Evolutionary conservation across 202 grass and related monocot species (phyloP).

Genomic region (Hordeum pubiflorum): DNA sequence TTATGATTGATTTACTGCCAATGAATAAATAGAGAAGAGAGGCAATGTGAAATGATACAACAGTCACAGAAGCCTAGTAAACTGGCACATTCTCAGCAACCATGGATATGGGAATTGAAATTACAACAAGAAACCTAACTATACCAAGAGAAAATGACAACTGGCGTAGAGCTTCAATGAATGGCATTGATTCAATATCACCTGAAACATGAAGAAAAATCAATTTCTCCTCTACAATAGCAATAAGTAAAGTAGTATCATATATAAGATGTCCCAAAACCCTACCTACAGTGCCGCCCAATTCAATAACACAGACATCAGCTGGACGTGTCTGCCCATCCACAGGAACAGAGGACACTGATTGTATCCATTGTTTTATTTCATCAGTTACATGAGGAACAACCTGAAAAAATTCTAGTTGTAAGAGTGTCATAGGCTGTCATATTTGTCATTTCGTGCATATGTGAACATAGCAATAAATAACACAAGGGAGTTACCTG

Average conservation of each 20-base stretch:
- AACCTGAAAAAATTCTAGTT: slow-evolving; percentile 45
- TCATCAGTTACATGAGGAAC: slow-evolving; percentile 96
- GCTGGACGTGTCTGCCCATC: slow-evolving; percentile 61
- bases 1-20: not conserved
- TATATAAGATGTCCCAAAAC: not conserved
- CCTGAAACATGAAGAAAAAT: slow-evolving; percentile 45
- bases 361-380: slow-evolving; percentile 94
- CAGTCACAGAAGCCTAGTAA: not conserved
- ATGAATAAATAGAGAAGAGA: slow-evolving; percentile 4
- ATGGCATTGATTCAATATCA: slow-evolving; percentile 99
- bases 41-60: not conserved
- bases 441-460: not conserved
- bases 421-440: slow-evolving; percentile 1
- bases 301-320: slow-evolving; percentile 93
- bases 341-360: slow-evolving; percentile 75
- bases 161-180: slow-evolving; percentile 96
- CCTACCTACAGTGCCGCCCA: slow-evolving; percentile 96
- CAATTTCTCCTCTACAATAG: not conserved
- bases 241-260: not conserved
- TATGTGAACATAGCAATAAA: slow-evolving; percentile 3
- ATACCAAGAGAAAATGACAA: slow-evolving; percentile 97
- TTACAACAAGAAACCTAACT: not conserved
- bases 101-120: slow-evolving; percentile 13
- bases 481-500: slow-evolving; percentile 46
- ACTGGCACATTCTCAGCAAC: slow-evolving; percentile 10